Base-by-base conservation (phyloP, 2,329 filamentous ascomycete genomes). In the Fusarium irregulare region DNA sequence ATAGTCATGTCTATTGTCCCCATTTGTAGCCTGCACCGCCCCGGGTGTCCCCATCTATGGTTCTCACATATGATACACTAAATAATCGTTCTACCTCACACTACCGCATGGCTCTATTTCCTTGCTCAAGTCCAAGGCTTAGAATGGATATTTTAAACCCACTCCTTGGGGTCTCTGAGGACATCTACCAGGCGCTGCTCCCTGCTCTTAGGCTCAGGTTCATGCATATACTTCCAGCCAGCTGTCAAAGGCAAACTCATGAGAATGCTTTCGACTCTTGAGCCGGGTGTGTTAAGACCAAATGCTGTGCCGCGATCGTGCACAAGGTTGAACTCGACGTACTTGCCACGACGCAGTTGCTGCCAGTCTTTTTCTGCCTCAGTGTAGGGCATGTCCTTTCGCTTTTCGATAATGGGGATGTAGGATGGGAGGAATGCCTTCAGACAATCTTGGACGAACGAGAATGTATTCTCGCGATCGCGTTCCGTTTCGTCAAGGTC, bases 241-340 rank as follows among this genome's bases (percentile, higher is more conserved):
- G 96, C 96, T 16, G 95, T 98, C 71, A 97, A 84, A 8, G 96
- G 96, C 78, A 99, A 83, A 81, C 93, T 98, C 94, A 99, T 98
- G 72, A 99, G 83, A 62, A 99, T 99, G 80, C 94, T 98, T 85
- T 99, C 96, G 4, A 99, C 90, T 66, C 96, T 88, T 8, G 94
- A 92, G 44, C 93, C 93, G 0, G 96, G 96, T 0, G 95, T 97
- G 77, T 96, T 96, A 69, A 99, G 83, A 3, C 96, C 96, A 80
- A 99, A 99, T 10, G 92, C 91, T 4, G 96, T 99, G 4, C 96
- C 96, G 27, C 96, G 89, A 82, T 99, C 96, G 81, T 99, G 94
- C 59, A 99, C 93, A 40, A 99, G 87, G 82, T 99, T 99, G 82
- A 99, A 99, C 82, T 99, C 96, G 68, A 99, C 96, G 79, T 99